Percentiles rank a stretch among this genome's conserved stretches.
These are phyloP conservation scores for Candida piceae DNA, from an alignment of 805 yeast genomes.

Conservation along the genomic window DNA sequence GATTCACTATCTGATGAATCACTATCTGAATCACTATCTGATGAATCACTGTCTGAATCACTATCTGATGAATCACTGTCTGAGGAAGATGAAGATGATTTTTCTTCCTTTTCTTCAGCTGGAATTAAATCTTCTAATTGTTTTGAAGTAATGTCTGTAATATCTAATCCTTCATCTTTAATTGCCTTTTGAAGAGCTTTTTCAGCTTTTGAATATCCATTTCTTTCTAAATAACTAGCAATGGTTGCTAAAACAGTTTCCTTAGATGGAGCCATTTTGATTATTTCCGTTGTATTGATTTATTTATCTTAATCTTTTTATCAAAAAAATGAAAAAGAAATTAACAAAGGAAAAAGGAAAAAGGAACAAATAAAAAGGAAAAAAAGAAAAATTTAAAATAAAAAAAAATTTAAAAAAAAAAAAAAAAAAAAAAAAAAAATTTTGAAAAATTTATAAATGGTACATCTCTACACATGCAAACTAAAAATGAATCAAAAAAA, in stretches of 20 bases:
- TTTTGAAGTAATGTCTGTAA: conserved; percentile 7
- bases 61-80: too few relatives aligned
- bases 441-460: background rate
- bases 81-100: too few relatives aligned
- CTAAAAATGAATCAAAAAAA: background rate
- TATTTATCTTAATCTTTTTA: too few relatives aligned
- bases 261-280: conserved; percentile 15
- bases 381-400: background rate
- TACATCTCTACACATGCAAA: background rate
- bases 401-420: background rate
- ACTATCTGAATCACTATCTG: too few relatives aligned
- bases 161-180: conserved; percentile 8
- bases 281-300: conserved; percentile 1
- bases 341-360: too few relatives aligned
- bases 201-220: conserved; percentile 20
- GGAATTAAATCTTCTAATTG: conserved; percentile 9
- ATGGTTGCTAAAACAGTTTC: conserved; percentile 17
- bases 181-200: conserved; percentile 17
- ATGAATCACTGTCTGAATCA: too few relatives aligned
- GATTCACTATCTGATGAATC: too few relatives aligned
- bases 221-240: conserved; percentile 20
- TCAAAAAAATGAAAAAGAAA: too few relatives aligned
- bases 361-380: background rate
- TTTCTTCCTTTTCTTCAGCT: too few relatives aligned
- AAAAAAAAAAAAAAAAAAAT: background rate